phyloP scores from a whole-genome alignment of 768 basidiomycete species.

The Lactarius vividus region DNA sequence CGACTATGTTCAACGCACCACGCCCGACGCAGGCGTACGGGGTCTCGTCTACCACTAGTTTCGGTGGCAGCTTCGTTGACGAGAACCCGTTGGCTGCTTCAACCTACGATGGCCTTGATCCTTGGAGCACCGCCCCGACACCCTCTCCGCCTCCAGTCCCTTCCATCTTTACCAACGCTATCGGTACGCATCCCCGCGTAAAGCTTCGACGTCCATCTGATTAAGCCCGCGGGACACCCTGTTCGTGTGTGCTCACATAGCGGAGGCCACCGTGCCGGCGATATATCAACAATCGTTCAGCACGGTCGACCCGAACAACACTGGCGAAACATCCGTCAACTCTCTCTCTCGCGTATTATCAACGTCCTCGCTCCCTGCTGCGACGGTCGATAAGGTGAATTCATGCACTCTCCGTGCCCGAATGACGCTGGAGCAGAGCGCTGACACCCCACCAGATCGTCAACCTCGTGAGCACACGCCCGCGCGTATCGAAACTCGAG shows the following conservation, averaged over 20 bases:
- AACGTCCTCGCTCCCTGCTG: constrained; percentile 76
- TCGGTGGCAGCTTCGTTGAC: constrained; percentile 72
- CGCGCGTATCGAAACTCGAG: constrained; percentile 82
- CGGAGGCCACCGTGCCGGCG: constrained; percentile 75
- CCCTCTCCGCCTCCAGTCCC: constrained; percentile 61
- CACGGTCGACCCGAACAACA: constrained; percentile 63
- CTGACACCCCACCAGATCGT: constrained; percentile 59
- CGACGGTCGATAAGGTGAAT: constrained; percentile 76
- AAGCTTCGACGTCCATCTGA: neutral
- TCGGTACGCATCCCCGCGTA: constrained; percentile 13
- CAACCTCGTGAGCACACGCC: constrained; percentile 77
- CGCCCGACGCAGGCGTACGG: constrained; percentile 69
- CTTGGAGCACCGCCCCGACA: constrained; percentile 70
- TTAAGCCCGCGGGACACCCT: neutral
- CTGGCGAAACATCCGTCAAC: constrained; percentile 80
- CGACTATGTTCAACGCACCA: constrained; percentile 81
- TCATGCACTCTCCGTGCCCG: neutral
- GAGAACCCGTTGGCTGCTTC: constrained; percentile 70
- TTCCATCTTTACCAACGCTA: constrained; percentile 38
- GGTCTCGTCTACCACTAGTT: constrained; percentile 51
- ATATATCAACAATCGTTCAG: constrained; percentile 74
- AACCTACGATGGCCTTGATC: constrained; percentile 70
- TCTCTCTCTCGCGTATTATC: constrained; percentile 76
- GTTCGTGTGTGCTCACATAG: constrained; percentile 38
- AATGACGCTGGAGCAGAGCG: constrained; percentile 3